Evolutionary conservation across 768 basidiomycete genomes (phyloP).

Genomic region (Mycena capillaripes): DNA sequence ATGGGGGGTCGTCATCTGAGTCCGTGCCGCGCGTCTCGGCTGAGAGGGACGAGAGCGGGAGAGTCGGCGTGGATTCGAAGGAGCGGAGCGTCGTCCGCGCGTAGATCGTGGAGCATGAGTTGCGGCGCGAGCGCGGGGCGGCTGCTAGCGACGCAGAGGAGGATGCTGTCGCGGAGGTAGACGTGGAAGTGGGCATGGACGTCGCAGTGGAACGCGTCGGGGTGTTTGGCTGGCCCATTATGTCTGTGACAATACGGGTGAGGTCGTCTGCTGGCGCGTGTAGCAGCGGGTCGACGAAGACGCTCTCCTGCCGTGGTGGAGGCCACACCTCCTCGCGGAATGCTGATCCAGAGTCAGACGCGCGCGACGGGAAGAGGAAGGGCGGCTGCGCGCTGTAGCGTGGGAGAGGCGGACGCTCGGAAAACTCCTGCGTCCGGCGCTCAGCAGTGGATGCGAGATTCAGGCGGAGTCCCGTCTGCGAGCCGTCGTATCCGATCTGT

Average conservation of each 20-base stretch:
- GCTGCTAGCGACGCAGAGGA: not conserved
- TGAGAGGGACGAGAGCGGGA: conserved; percentile 3
- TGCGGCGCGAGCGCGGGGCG: conserved; percentile 5
- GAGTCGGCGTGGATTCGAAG: conserved; percentile 2
- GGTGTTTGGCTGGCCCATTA: conserved; percentile 14
- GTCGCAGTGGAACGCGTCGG: not conserved
- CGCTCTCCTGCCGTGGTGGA: conserved; percentile 31
- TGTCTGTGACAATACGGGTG: conserved; percentile 21
- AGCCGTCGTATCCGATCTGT: not conserved
- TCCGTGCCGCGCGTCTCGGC: not conserved
- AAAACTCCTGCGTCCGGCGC: not conserved
- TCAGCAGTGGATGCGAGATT: not conserved
- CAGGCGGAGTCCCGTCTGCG: conserved; percentile 15
- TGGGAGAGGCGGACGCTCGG: not conserved
- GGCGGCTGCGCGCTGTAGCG: conserved; percentile 12
- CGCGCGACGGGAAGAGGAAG: conserved; percentile 28
- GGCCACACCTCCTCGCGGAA: conserved; percentile 38
- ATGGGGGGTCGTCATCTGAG: conserved; percentile 30
- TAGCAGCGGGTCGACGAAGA: conserved; percentile 33
- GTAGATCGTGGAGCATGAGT: conserved; percentile 17
- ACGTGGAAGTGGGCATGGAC: not conserved
- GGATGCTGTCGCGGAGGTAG: not conserved
- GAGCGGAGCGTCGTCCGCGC: conserved; percentile 11
- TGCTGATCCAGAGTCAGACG: conserved; percentile 29
- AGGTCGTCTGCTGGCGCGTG: conserved; percentile 24